Percentiles rank a stretch among this genome's conserved stretches.
Evolutionary conservation across 2,329 filamentous ascomycete genomes (phyloP).

Genomic region (Dothistroma septosporum): DNA sequence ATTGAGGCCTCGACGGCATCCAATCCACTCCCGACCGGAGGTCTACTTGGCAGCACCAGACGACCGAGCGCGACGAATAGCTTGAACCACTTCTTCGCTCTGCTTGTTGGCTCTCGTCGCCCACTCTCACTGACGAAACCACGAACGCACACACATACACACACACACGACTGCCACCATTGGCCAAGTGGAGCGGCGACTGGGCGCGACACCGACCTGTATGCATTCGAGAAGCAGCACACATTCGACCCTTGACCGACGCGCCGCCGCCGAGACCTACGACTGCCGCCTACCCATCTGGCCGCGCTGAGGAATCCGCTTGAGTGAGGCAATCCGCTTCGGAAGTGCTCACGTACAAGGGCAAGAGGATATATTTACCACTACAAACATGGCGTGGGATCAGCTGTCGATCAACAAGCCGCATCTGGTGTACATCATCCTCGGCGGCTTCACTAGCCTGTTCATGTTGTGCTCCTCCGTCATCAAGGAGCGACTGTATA

Average conservation of each 20-base stretch:
- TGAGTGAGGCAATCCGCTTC: neutral
- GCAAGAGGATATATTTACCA: neutral
- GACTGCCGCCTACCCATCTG: conserved; percentile 16
- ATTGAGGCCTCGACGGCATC: neutral
- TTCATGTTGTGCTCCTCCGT: conserved; percentile 98
- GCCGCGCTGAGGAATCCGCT: conserved; percentile 9
- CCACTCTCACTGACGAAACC: neutral
- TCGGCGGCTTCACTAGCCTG: conserved; percentile 93
- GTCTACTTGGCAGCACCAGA: neutral
- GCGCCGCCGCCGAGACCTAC: conserved; percentile 16
- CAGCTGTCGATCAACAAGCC: conserved; percentile 77
- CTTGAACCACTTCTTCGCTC: conserved; percentile 6
- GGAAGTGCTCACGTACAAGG: neutral
- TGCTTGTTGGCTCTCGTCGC: neutral
- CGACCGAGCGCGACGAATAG: neutral
- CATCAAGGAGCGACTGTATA: conserved; percentile 98
- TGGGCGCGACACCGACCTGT: conserved; percentile 27
- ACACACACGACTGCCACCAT: conserved; percentile 17
- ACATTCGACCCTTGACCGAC: conserved; percentile 5
- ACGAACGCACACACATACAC: no score
- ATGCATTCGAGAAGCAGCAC: conserved; percentile 8
- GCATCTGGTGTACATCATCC: conserved; percentile 96
- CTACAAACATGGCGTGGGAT: conserved; percentile 22
- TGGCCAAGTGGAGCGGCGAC: conserved; percentile 33
- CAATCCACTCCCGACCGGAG: neutral